These are phyloP conservation scores for Rubia peregrina DNA, from an alignment of 305 asterid genomes.

Conservation along the genomic window DNA sequence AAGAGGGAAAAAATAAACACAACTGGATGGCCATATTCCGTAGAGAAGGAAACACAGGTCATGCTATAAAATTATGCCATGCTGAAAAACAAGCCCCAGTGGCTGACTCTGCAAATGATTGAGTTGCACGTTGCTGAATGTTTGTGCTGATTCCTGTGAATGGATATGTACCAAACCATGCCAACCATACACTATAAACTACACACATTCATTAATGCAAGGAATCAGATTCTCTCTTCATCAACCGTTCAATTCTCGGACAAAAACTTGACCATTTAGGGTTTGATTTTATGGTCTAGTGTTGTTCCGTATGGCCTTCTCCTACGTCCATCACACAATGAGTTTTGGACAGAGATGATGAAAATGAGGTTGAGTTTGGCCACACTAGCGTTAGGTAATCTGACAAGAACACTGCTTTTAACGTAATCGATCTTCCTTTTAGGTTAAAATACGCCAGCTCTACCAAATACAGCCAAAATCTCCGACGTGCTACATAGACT, in stretches of 20 bases:
- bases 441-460: too few relatives aligned
- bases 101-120: conserved; percentile 6
- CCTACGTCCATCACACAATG: not conserved
- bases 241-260: not conserved
- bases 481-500: too few relatives aligned
- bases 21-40: not conserved
- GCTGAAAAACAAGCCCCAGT: not conserved
- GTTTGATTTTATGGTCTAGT: not conserved
- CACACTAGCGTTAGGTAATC: not conserved
- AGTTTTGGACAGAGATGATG: not conserved
- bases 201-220: not conserved
- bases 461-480: too few relatives aligned
- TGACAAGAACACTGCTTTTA: too few relatives aligned
- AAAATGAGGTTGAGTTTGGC: too few relatives aligned
- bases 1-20: not conserved
- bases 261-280: not conserved
- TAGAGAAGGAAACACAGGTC: not conserved
- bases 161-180: conserved; percentile 16
- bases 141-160: conserved; percentile 16
- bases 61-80: conserved; percentile 5
- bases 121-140: conserved; percentile 20
- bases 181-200: conserved; percentile 14
- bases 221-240: conserved; percentile 14
- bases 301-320: too few relatives aligned
- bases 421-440: too few relatives aligned